Evolutionary conservation across 306 rosid genomes (phyloP).

Genomic region (Bauhinia variegata): DNA sequence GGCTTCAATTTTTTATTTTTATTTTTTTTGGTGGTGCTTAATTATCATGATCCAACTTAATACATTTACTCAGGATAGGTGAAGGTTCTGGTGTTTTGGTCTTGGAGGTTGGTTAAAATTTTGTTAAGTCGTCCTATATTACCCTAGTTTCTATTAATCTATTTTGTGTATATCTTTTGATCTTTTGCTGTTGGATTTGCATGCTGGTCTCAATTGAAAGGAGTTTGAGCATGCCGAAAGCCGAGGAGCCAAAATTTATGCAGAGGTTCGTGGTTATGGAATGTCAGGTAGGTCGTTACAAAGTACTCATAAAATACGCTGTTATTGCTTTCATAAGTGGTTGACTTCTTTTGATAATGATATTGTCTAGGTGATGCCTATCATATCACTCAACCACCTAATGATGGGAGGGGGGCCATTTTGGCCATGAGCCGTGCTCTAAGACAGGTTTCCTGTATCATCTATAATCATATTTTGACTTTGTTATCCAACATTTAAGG

Average conservation of each 20-base stretch:
- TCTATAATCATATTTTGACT: conserved; percentile 1
- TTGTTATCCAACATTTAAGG: conserved; percentile 5
- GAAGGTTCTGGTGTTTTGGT: conserved; percentile 92
- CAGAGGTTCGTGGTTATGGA: conserved; percentile 93
- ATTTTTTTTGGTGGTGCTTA: conserved; percentile 19
- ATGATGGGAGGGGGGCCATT: conserved; percentile 90
- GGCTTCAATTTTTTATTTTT: neutral
- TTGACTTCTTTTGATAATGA: conserved; percentile 36
- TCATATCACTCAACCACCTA: conserved; percentile 93
- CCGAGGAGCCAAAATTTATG: conserved; percentile 87
- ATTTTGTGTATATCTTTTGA: conserved; percentile 24
- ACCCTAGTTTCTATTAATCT: conserved; percentile 11
- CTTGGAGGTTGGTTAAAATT: conserved; percentile 72
- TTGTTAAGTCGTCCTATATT: neutral
- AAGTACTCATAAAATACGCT: conserved; percentile 26
- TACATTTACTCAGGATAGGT: conserved; percentile 69
- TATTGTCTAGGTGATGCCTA: conserved; percentile 75
- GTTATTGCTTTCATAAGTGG: conserved; percentile 14
- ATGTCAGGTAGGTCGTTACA: conserved; percentile 69
- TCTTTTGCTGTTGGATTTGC: conserved; percentile 25
- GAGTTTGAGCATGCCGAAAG: conserved; percentile 87
- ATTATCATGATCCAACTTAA: conserved; percentile 25
- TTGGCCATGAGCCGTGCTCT: conserved; percentile 87
- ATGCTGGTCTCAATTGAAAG: conserved; percentile 46
- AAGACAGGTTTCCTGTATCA: conserved; percentile 62